phyloP scores from a whole-genome alignment of 2,329 filamentous ascomycete genomes.

The Dothideomycetes sp. region DNA sequence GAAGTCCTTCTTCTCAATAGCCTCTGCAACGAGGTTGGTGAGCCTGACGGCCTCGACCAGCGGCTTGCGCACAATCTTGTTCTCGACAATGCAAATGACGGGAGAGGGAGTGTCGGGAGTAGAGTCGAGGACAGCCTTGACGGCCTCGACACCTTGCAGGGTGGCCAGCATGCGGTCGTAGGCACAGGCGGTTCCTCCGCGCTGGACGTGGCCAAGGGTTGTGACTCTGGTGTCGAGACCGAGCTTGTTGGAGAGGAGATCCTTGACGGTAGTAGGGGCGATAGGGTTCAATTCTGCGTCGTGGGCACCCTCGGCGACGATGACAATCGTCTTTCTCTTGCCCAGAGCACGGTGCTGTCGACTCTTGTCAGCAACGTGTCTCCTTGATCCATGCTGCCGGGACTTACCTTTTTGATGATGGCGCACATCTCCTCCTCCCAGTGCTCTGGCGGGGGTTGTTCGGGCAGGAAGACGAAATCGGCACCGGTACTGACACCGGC shows the following conservation, averaged over 20 bases:
- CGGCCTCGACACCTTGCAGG: slow-evolving; percentile 86
- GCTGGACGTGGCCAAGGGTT: slow-evolving; percentile 92
- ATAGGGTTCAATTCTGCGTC: slow-evolving; percentile 79
- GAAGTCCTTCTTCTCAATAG: slow-evolving; percentile 79
- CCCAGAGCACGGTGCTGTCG: slow-evolving; percentile 78
- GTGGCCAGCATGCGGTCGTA: slow-evolving; percentile 93
- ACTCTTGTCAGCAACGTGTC: no score
- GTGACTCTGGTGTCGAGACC: slow-evolving; percentile 87
- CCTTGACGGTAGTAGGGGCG: slow-evolving; percentile 67
- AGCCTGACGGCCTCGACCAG: slow-evolving; percentile 79
- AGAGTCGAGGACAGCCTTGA: slow-evolving; percentile 81
- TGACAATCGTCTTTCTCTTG: slow-evolving; percentile 96
- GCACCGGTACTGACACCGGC: slow-evolving; percentile 89
- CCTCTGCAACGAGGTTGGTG: slow-evolving; percentile 72
- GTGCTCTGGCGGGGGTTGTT: slow-evolving; percentile 75
- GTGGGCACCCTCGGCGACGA: slow-evolving; percentile 89
- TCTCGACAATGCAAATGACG: slow-evolving; percentile 93
- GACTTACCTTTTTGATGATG: slow-evolving; percentile 59
- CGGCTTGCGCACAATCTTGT: slow-evolving; percentile 88
- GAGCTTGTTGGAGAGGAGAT: slow-evolving; percentile 72
- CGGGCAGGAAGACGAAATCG: slow-evolving; percentile 94
- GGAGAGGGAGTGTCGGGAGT: slow-evolving; percentile 83
- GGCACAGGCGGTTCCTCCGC: slow-evolving; percentile 82
- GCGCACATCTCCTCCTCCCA: slow-evolving; percentile 84
- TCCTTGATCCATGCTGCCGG: no score